Evolutionary conservation across 805 yeast species (phyloP).

Genomic region (Ogataea pignaliae): DNA sequence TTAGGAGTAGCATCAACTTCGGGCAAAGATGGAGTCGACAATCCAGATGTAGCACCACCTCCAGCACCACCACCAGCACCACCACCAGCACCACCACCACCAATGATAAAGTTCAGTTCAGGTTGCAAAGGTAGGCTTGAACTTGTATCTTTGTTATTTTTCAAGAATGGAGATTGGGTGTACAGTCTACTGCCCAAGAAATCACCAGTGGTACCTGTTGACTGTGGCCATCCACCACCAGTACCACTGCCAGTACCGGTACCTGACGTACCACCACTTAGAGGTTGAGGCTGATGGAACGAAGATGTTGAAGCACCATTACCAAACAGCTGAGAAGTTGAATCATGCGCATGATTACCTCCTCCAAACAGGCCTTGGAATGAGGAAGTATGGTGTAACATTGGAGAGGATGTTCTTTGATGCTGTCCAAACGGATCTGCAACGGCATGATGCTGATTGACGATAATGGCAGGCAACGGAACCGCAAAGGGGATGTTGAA

Average conservation of each 20-base stretch:
- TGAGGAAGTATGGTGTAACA: slow-evolving; percentile 6
- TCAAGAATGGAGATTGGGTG: slow-evolving; percentile 28
- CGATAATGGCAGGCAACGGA: slow-evolving; percentile 40
- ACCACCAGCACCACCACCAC: too few species aligned
- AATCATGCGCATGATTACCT: not conserved
- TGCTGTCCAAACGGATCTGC: too few species aligned
- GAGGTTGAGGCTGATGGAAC: not conserved
- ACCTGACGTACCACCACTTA: not conserved
- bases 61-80: too few species aligned
- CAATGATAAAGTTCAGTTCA: slow-evolving; percentile 5
- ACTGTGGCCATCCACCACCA: slow-evolving; percentile 5
- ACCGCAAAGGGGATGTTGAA: slow-evolving; percentile 56
- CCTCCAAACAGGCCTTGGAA: slow-evolving; percentile 6
- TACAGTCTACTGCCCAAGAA: slow-evolving; percentile 9
- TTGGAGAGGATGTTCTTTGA: slow-evolving; percentile 5
- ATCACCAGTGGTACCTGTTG: slow-evolving; percentile 1
- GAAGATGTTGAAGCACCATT: slow-evolving; percentile 4
- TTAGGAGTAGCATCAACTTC: not conserved
- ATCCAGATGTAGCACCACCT: too few species aligned
- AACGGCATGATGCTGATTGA: too few species aligned
- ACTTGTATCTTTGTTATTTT: slow-evolving; percentile 5
- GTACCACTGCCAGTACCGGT: slow-evolving; percentile 1
- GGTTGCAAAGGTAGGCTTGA: slow-evolving; percentile 6
- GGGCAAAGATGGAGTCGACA: not conserved
- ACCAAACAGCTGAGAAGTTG: slow-evolving; percentile 14